phyloP scores from a whole-genome alignment of 2,329 filamentous ascomycete genomes.

The Beauveria sp. region DNA sequence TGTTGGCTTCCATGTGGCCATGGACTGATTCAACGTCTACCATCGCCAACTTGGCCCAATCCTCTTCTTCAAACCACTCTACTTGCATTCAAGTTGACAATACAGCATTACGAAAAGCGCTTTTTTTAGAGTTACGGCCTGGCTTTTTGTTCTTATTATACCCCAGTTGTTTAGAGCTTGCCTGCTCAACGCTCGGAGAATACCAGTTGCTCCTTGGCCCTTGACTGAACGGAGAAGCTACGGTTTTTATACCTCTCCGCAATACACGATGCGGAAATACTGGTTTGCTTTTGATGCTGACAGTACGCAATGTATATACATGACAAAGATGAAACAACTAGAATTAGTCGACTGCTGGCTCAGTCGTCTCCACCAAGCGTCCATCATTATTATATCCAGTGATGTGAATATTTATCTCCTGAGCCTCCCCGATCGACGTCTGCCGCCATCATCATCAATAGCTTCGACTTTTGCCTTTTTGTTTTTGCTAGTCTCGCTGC shows the following conservation, averaged over 20 bases:
- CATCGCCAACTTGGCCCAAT: neutral
- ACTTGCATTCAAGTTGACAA: neutral
- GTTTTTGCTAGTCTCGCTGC: slow-evolving; percentile 17
- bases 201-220: neutral
- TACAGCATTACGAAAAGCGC: neutral
- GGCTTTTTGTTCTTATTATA: neutral
- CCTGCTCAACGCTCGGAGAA: neutral
- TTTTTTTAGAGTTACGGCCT: neutral
- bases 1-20: slow-evolving; percentile 73
- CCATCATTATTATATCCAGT: neutral
- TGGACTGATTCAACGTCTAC: slow-evolving; percentile 19
- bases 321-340: neutral
- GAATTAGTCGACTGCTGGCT: neutral
- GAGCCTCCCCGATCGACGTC: slow-evolving; percentile 23
- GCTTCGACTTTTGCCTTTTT: slow-evolving; percentile 9
- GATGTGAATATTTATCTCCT: slow-evolving; percentile 14
- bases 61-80: neutral
- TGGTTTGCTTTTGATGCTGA: neutral
- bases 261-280: slow-evolving; percentile 1
- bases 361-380: neutral
- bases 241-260: slow-evolving; percentile 3
- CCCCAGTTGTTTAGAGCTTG: slow-evolving; percentile 4
- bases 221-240: neutral
- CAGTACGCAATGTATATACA: neutral
- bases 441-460: slow-evolving; percentile 2